These are phyloP conservation scores for Fusarium robinianum DNA, from an alignment of 2,329 filamentous ascomycete species.

Conservation along the genomic window DNA sequence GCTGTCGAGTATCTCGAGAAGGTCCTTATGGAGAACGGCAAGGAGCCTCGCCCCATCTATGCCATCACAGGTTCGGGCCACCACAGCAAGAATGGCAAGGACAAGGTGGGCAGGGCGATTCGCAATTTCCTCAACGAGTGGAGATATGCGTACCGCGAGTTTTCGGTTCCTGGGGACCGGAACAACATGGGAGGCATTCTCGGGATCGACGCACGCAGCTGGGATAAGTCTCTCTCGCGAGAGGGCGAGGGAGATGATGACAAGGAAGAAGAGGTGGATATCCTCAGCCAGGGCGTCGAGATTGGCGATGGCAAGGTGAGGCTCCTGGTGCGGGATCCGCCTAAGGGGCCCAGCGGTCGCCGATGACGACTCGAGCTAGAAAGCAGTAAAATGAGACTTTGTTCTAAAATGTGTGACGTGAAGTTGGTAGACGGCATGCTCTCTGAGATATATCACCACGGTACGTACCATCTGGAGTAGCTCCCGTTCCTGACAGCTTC, in stretches of 20 bases:
- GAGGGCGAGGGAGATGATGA: constrained; percentile 50
- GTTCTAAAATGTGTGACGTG: too few relatives aligned
- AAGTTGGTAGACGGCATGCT: too few relatives aligned
- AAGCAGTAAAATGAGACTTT: constrained; percentile 39
- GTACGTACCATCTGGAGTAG: too few relatives aligned
- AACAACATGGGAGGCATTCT: constrained; percentile 78
- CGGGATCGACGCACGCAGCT: constrained; percentile 69
- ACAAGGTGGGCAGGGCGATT: constrained; percentile 95
- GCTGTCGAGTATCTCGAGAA: constrained; percentile 92
- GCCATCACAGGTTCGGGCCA: constrained; percentile 97
- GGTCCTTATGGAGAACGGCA: constrained; percentile 80
- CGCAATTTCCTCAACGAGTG: constrained; percentile 91
- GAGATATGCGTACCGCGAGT: constrained; percentile 94
- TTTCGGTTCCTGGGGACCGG: constrained; percentile 92
- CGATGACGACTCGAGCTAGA: constrained; percentile 44
- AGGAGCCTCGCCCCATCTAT: constrained; percentile 78
- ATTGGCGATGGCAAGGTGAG: constrained; percentile 70
- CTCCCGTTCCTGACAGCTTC: too few relatives aligned
- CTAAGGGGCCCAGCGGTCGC: constrained; percentile 58
- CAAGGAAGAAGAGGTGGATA: constrained; percentile 56
- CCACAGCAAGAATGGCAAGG: constrained; percentile 98
- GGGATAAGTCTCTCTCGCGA: constrained; percentile 63
- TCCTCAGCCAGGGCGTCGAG: constrained; percentile 68
- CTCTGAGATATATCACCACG: too few relatives aligned
- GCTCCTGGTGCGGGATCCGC: constrained; percentile 64